Evolutionary conservation across 2,329 filamentous ascomycete species (phyloP).

Genomic region (Aspergillus spinulosporus): DNA sequence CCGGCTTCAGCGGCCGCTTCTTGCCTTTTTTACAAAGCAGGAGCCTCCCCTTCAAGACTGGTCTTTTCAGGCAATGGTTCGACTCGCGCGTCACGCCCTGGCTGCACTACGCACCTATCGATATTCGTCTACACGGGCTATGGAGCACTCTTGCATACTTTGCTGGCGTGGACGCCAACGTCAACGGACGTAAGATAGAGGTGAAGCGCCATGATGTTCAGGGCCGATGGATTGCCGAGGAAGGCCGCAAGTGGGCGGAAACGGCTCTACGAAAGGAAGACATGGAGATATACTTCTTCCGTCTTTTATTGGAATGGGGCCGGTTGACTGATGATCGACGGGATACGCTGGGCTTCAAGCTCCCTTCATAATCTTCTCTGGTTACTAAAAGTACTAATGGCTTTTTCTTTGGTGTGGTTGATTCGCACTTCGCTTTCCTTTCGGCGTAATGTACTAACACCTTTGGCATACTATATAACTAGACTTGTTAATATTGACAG

Average conservation of each 20-base stretch:
- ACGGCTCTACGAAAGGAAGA: slow-evolving; percentile 68
- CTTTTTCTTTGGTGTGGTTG: neutral
- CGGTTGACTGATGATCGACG: slow-evolving; percentile 64
- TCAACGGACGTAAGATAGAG: slow-evolving; percentile 2
- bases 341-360: slow-evolving; percentile 48
- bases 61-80: slow-evolving; percentile 77
- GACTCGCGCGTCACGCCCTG: slow-evolving; percentile 72
- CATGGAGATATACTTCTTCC: slow-evolving; percentile 78
- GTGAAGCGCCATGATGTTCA: slow-evolving; percentile 51
- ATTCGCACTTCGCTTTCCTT: neutral
- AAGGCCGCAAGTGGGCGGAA: slow-evolving; percentile 65
- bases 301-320: slow-evolving; percentile 75
- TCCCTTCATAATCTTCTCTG: slow-evolving; percentile 12
- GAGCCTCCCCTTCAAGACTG: slow-evolving; percentile 67
- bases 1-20: slow-evolving; percentile 65
- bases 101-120: slow-evolving; percentile 78
- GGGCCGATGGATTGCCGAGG: slow-evolving; percentile 64
- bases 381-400: neutral
- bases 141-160: slow-evolving; percentile 77
- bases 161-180: slow-evolving; percentile 49
- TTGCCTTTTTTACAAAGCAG: slow-evolving; percentile 65
- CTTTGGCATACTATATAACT: neutral
- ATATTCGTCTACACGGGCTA: slow-evolving; percentile 69
- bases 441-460: neutral
- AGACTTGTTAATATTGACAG: neutral